Conservation (phyloP, 148 eudicot species). For the Rhododendron simsii region DNA sequence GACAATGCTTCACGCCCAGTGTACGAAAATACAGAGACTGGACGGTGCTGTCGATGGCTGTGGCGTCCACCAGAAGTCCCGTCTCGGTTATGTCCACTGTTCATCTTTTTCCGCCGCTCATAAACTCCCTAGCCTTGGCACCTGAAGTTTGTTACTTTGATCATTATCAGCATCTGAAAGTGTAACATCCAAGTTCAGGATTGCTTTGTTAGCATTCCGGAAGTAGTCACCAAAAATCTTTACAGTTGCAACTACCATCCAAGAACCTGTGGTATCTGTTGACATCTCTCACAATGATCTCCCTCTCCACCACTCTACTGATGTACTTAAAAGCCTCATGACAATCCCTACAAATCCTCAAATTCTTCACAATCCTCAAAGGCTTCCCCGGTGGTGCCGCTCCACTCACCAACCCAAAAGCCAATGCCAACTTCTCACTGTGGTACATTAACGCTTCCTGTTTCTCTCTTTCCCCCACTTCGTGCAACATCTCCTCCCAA, state of each 20-base stretch:
- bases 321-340: slow-evolving; percentile 63
- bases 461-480: slow-evolving; percentile 57
- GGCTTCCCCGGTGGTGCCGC: slow-evolving; percentile 57
- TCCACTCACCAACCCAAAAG: slow-evolving; percentile 59
- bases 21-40: background rate
- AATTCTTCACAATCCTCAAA: slow-evolving; percentile 64
- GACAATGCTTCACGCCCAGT: background rate
- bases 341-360: slow-evolving; percentile 59
- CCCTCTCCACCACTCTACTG: slow-evolving; percentile 47
- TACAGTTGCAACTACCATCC: slow-evolving; percentile 55
- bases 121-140: background rate
- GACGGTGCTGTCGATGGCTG: background rate
- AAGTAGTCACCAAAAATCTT: slow-evolving; percentile 50
- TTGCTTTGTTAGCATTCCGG: background rate
- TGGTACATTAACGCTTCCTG: slow-evolving; percentile 49
- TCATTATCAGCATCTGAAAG: background rate
- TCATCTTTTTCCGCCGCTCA: background rate
- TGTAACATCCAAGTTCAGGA: background rate
- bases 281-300: slow-evolving; percentile 63
- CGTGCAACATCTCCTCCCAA: slow-evolving; percentile 47
- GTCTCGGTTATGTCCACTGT: background rate
- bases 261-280: slow-evolving; percentile 61
- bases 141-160: background rate
- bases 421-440: slow-evolving; percentile 72
- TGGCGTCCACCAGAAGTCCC: background rate